Percentiles rank a stretch among this genome's conserved stretches.
These are phyloP conservation scores for Begonia peltatifolia DNA, from an alignment of 306 rosid species.

Conservation along the genomic window DNA sequence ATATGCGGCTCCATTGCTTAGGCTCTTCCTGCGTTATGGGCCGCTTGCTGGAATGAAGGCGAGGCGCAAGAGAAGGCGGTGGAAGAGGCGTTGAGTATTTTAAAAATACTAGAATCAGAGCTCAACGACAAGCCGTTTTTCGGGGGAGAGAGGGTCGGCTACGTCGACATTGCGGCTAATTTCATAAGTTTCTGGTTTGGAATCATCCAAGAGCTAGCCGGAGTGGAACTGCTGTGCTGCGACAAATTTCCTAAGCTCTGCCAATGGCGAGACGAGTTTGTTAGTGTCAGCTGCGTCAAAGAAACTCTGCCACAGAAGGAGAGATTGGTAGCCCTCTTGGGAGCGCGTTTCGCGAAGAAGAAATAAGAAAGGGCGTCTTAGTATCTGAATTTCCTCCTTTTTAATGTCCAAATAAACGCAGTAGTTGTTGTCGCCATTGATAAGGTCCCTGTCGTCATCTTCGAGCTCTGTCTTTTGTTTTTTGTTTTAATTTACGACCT, in stretches of 20 bases:
- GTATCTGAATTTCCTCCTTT: no score
- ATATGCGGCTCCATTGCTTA: background rate
- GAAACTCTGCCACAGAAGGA: slow-evolving; percentile 22
- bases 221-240: slow-evolving; percentile 13
- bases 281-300: slow-evolving; percentile 14
- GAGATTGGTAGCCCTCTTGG: background rate
- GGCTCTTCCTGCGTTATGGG: slow-evolving; percentile 11
- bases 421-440: no score
- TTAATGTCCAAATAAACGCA: no score
- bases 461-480: no score
- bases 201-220: slow-evolving; percentile 23
- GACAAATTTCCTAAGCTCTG: slow-evolving; percentile 29
- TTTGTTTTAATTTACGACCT: no score
- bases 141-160: slow-evolving; percentile 39
- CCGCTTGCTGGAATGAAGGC: slow-evolving; percentile 7
- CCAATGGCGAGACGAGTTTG: slow-evolving; percentile 27
- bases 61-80: slow-evolving; percentile 20
- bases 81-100: slow-evolving; percentile 19
- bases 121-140: slow-evolving; percentile 34
- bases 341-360: background rate
- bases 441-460: slow-evolving; percentile 12
- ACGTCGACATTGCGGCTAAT: slow-evolving; percentile 33
- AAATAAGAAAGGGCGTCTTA: no score
- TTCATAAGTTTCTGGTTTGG: slow-evolving; percentile 34
- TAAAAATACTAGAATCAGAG: slow-evolving; percentile 34